Evolutionary conservation across 306 rosid genomes (phyloP), one percentile per base, ranked within the genome.

Genomic region (Acacia confusa): DNA sequence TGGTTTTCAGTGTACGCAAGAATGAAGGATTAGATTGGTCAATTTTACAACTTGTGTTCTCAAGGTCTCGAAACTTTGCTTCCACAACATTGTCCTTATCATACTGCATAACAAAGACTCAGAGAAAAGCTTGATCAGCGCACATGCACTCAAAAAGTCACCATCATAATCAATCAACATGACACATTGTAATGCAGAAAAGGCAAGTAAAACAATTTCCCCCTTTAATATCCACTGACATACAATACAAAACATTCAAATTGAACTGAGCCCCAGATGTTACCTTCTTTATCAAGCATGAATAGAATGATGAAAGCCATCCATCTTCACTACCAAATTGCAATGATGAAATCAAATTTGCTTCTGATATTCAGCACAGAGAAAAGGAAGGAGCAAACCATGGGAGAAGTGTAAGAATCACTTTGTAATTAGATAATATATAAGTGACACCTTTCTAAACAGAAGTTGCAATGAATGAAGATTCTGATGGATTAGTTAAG

Each of bases 271-370:
- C 47, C 48, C 82, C 78, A 81, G 27, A 12, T 43, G 63, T 84
- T 83, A 93, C 99, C 97, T 95, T 95, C 92, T 93, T 95, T 79
- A 91, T 81, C 76, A 92, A 85, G 86, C 99, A 95, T 27, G 94
- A 91, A 87, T 95, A 95, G 86, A 95, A 93, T 64, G 97, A 89
- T 3, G 91, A 89, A 55, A 95, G 98, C 99, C 99, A 95, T 76
- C 93, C 96, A 82, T 95, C 99, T 84, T 92, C 97, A 57, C 89
- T 87, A 83, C 97, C 91, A 85, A 92, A 90, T 84, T 92, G 97
- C 88, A 93, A 82, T 44, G 97, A 95, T 6, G 94, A 88, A 83
- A 95, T 90, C 82, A 95, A 85, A 78, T 86, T 88, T 72, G 90
- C 84, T 87, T 95, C 97, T 95, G 93, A 55, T 72, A 85, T 81